Evolutionary conservation across 2,329 filamentous ascomycete species (phyloP).

Genomic region (Claviceps spartinae): DNA sequence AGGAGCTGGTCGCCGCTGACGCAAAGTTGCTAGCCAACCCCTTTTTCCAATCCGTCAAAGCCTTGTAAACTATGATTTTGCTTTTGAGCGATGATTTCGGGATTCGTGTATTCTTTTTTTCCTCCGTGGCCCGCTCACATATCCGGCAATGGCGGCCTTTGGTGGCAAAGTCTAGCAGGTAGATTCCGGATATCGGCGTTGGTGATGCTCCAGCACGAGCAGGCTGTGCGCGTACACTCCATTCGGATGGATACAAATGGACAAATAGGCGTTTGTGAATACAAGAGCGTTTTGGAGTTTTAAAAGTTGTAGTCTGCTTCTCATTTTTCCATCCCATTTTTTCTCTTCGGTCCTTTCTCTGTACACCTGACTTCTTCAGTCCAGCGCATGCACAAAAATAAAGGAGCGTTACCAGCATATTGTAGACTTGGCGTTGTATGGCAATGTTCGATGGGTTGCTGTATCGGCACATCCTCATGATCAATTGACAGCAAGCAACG

Average conservation of each 20-base stretch:
- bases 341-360: neutral
- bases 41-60: slow-evolving; percentile 56
- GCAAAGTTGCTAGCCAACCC: slow-evolving; percentile 49
- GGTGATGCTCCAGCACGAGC: neutral
- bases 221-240: neutral
- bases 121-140: no score
- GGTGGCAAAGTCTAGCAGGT: neutral
- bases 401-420: no score
- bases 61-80: slow-evolving; percentile 25
- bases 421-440: no score
- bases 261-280: neutral
- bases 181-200: neutral
- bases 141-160: neutral
- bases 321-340: neutral
- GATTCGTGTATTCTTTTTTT: neutral
- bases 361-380: neutral
- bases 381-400: no score
- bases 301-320: neutral
- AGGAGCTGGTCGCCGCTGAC: slow-evolving; percentile 64
- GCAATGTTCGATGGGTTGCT: no score
- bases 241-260: neutral
- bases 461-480: no score
- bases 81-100: neutral
- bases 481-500: no score
- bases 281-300: neutral